Evolutionary conservation across 371 early-diverging fungal species (phyloP), one percentile per base, ranked within the genome.

Genomic region (Nematocida parisii): DNA sequence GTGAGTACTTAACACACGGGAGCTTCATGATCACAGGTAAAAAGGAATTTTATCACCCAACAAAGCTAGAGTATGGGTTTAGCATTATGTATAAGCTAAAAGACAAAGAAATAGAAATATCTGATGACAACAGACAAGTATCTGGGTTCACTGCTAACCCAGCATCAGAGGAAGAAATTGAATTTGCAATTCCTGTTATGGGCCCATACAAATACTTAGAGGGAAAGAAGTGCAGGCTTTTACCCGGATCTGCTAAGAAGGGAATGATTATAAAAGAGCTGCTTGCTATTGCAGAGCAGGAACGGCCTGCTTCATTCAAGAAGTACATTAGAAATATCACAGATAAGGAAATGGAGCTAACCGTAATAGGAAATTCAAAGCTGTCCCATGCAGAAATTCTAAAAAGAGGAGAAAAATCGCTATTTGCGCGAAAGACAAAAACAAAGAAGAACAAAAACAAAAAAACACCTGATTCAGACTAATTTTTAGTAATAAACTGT

Each of bases 11-110:
- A 62, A 89, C 92, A 0, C 93, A 95, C 0, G 97, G 98, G 46
- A 91, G 92, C 82, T 97, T 98, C 86, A 93, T 94, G 92, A 93
- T 98, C 82, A 90, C 92, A 61, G 98, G 97, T 61, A 93, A 93
- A 86, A 97, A 96, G 88, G 94, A 93, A 86, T 94, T 85, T 84
- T 77, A 90, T 45, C 73, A 97, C 24, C 94, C 96, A 15, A 90
- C 92, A 4, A 94, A 93, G 85, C 88, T 99, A 22, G 92, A 95
- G 0, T 97, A 96, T 87, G 99, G 98, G 5, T 91, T 96, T 87
- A 95, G 94, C 11, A 86, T 97, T 52, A 50, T 96, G 60, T 99
- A 98, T 88, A 90, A 90, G 71, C 13, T 68, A 54, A 27, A 46
- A 45, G 82, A 94, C 52, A 57, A 15, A 20, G 15, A 11, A 22